Conservation (phyloP, 257 asterid genomes). For the Linaria vulgaris region DNA sequence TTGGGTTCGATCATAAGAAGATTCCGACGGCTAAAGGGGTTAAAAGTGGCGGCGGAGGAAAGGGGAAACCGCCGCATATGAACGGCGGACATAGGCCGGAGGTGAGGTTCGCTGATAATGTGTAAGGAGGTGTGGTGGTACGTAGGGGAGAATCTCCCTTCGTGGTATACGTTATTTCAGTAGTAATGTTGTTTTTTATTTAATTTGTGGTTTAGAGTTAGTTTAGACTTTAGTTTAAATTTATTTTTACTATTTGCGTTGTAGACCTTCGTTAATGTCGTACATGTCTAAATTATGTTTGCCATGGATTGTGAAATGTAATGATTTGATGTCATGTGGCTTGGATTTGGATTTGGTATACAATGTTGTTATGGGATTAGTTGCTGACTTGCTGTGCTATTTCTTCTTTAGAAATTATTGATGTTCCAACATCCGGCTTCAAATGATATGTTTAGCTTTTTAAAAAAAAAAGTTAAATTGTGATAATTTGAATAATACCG, state of each 20-base stretch:
- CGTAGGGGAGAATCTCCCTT: not conserved
- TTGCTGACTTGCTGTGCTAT: no score
- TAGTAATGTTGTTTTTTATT: not conserved
- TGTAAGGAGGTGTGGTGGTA: conserved; percentile 14
- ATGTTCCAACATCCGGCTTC: no score
- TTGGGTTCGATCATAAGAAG: conserved; percentile 54
- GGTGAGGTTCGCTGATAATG: conserved; percentile 52
- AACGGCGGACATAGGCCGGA: conserved; percentile 49
- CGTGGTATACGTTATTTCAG: not conserved
- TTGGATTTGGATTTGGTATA: no score
- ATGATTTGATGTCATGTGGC: not conserved
- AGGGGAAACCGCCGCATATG: conserved; percentile 26
- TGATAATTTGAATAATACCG: no score
- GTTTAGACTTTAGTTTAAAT: not conserved
- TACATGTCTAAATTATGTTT: not conserved
- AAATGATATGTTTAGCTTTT: no score
- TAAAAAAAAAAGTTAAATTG: no score
- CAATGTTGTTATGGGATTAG: no score
- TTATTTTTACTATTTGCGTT: not conserved
- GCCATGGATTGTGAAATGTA: not conserved
- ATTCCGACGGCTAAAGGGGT: conserved; percentile 33
- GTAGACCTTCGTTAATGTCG: not conserved
- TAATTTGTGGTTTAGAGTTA: not conserved
- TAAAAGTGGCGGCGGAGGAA: conserved; percentile 33
- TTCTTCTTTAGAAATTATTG: no score